Base-by-base conservation (phyloP, 1,139 yeast genomes). In the Yamadazyma trypodendri region DNA sequence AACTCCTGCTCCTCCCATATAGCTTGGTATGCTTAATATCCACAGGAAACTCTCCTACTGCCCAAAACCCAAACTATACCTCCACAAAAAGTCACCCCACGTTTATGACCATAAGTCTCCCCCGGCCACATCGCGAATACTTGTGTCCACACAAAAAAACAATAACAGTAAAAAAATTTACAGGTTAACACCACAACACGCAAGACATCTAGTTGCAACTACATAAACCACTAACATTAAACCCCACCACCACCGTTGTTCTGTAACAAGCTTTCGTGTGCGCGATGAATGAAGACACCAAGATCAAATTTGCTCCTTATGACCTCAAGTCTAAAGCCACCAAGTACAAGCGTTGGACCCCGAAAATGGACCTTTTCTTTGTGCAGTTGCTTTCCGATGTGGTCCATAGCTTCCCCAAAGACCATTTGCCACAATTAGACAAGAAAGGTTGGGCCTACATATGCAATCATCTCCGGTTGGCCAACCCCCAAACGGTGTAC, bases 401-500 rank as follows among this genome's bases (percentile, higher is more conserved):
- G 11, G 70, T 64, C 2, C 72, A 65, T 45, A 60, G 66, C 38
- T 65, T 50, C 42, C 61, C 61, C 2, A 56, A 61, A 40, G 66
- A 60, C 2, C 61, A 57, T 0, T 16, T 6, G 3, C 56, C 68
- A 1, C 61, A 55, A 39, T 58, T 65, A 62, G 59, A 60, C 13
- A 67, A 67, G 41, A 62, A 61, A 39, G 63, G 63, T 6, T 67
- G 73, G 73, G 60, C 61, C 3, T 66, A 65, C 42, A 62, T 67
- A 11, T 63, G 69, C 31, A 65, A 67, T 18, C 66, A 63, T 36
- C 50, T 67, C 35, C 43, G 73, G 28, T 54, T 57, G 11, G 68
- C 66, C 8, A 66, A 67, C 42, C 72, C 72, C 1, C 65, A 65
- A 37, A 65, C 72, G 0, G 72, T 66, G 2, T 67, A 67, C 44